These are phyloP conservation scores for Nephromyces sp. DNA, from an alignment of 169 alveolate species.

Conservation along the genomic window DNA sequence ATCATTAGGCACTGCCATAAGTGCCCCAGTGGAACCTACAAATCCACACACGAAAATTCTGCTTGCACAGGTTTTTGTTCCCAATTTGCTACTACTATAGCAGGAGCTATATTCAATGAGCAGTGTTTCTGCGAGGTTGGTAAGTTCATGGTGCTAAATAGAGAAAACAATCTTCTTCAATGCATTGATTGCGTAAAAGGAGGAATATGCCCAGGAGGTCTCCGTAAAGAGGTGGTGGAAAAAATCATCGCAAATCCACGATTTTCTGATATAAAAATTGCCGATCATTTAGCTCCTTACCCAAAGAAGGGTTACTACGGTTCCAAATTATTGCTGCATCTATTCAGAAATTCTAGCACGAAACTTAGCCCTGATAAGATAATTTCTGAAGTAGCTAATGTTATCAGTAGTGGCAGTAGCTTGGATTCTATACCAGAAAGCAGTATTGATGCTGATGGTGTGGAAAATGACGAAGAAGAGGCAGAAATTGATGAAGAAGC, in stretches of 20 bases:
- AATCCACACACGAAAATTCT: slow-evolving; percentile 28
- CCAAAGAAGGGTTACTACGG: slow-evolving; percentile 32
- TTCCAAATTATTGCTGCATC: too few species aligned
- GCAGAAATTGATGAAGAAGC: too few species aligned
- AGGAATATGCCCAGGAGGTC: slow-evolving; percentile 31
- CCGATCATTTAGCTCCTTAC: slow-evolving; percentile 27
- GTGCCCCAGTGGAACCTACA: slow-evolving; percentile 35
- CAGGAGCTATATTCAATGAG: slow-evolving; percentile 32
- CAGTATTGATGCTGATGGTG: too few species aligned
- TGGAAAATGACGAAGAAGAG: too few species aligned
- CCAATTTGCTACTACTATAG: slow-evolving; percentile 28
- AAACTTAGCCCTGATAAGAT: too few species aligned
- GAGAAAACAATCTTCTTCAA: slow-evolving; percentile 14
- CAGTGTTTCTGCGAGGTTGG: slow-evolving; percentile 39
- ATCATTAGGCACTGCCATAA: too few species aligned
- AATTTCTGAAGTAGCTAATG: too few species aligned
- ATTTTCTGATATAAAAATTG: slow-evolving; percentile 16
- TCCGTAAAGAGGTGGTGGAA: slow-evolving; percentile 13
- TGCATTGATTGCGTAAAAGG: slow-evolving; percentile 30
- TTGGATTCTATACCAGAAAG: too few species aligned
- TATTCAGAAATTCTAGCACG: too few species aligned
- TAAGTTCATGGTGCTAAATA: slow-evolving; percentile 23
- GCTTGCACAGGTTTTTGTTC: slow-evolving; percentile 33
- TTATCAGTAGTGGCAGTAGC: too few species aligned
- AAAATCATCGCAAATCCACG: slow-evolving; percentile 20